phyloP scores from a whole-genome alignment of 306 rosid species.

The Gynostemma pentaphyllum region DNA sequence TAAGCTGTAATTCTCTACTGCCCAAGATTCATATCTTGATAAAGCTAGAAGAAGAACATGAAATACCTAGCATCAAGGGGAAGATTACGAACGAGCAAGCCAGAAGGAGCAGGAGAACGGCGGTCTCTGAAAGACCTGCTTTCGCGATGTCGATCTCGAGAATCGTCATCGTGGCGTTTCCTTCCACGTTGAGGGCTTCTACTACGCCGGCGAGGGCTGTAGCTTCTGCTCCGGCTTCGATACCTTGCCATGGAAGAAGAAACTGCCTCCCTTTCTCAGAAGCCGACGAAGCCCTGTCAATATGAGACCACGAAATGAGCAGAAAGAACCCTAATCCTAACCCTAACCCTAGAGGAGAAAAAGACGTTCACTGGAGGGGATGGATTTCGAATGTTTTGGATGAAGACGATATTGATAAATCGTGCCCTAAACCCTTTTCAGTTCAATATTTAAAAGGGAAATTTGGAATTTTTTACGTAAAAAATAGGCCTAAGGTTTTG shows the following conservation, averaged over 20 bases:
- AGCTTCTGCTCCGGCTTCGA: constrained; percentile 86
- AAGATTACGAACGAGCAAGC: constrained; percentile 94
- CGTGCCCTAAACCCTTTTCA: constrained; percentile 2
- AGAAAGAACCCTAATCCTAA: constrained; percentile 5
- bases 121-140: constrained; percentile 66
- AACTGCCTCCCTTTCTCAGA: not conserved
- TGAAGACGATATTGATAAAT: not conserved
- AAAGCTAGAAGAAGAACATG: not conserved
- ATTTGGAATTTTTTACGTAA: too few relatives aligned
- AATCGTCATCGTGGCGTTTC: constrained; percentile 65
- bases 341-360: constrained; percentile 28
- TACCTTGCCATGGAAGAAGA: constrained; percentile 43
- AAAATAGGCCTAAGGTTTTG: too few relatives aligned
- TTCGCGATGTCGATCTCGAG: constrained; percentile 48
- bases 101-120: constrained; percentile 81
- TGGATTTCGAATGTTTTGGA: constrained; percentile 13
- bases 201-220: constrained; percentile 91
- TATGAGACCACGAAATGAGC: too few relatives aligned
- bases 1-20: not conserved
- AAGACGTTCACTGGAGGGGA: not conserved
- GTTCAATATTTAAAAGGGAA: not conserved
- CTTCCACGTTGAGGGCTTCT: constrained; percentile 70
- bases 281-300: not conserved
- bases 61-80: constrained; percentile 83
- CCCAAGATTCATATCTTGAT: not conserved